These are phyloP conservation scores for Peniophora sp. DNA, from an alignment of 1,284 basidiomycete species.

Conservation along the genomic window DNA sequence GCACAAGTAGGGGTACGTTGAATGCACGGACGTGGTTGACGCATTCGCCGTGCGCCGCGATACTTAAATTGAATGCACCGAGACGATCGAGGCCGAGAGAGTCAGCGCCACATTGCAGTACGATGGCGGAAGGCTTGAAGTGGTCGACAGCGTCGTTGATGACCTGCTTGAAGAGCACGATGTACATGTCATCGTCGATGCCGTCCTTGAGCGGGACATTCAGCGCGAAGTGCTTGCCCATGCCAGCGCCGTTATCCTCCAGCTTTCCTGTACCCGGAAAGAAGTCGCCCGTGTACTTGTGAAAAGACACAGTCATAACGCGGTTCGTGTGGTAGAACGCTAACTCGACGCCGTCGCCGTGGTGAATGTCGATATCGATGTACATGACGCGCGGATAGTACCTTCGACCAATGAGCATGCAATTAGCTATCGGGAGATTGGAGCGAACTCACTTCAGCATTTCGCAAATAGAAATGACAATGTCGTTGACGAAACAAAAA, in stretches of 20 bases:
- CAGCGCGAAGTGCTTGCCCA: slow-evolving; percentile 92
- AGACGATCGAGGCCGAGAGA: slow-evolving; percentile 91
- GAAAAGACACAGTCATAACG: slow-evolving; percentile 98
- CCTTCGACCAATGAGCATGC: slow-evolving; percentile 28
- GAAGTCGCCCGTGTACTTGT: slow-evolving; percentile 98
- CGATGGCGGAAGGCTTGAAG: slow-evolving; percentile 88
- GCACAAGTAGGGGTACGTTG: slow-evolving; percentile 81
- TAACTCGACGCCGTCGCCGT: slow-evolving; percentile 94
- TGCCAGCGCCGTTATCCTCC: slow-evolving; percentile 79
- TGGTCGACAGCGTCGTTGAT: slow-evolving; percentile 90
- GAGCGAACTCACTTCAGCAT: slow-evolving; percentile 58
- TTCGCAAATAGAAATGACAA: slow-evolving; percentile 90
- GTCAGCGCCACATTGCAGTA: slow-evolving; percentile 96
- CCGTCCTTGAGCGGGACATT: slow-evolving; percentile 97
- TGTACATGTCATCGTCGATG: slow-evolving; percentile 95
- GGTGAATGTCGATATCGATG: slow-evolving; percentile 97
- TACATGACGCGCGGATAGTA: slow-evolving; percentile 89
- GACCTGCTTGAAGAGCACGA: slow-evolving; percentile 92
- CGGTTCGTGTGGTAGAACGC: slow-evolving; percentile 98
- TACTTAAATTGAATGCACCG: slow-evolving; percentile 98
- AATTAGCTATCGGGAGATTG: slow-evolving; percentile 5
- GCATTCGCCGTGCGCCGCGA: slow-evolving; percentile 97
- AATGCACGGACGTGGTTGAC: slow-evolving; percentile 94
- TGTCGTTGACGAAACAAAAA: slow-evolving; percentile 96
- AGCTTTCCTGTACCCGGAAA: slow-evolving; percentile 95